Conservation (phyloP, 1,284 basidiomycete genomes). For the Sphagnurus paluster region DNA sequence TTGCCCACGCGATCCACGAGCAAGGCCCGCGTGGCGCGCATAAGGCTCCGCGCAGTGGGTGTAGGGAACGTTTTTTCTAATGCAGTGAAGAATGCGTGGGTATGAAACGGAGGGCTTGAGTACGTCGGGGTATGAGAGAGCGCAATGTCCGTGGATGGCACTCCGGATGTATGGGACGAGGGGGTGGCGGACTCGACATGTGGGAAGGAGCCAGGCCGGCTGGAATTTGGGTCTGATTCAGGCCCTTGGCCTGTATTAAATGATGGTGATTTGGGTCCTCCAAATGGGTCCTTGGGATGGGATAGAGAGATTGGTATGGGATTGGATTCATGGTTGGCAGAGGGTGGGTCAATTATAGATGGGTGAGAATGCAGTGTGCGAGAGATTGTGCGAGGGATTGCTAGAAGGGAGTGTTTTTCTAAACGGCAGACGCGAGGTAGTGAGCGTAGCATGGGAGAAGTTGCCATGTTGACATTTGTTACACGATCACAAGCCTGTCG, state of each 20-base stretch:
- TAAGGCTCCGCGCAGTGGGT: conserved; percentile 72
- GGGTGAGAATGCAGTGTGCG: conserved; percentile 13
- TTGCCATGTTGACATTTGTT: no score
- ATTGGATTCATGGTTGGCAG: conserved; percentile 9
- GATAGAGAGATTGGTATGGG: conserved; percentile 24
- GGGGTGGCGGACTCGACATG: conserved; percentile 16
- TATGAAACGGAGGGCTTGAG: conserved; percentile 56
- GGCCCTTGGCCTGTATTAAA: conserved; percentile 12
- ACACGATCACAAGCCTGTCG: no score
- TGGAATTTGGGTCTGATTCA: conserved; percentile 14
- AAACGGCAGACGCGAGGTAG: conserved; percentile 14
- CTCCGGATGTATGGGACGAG: conserved; percentile 12
- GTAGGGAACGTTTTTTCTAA: conserved; percentile 73
- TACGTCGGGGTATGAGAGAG: conserved; percentile 33
- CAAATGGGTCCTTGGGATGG: conserved; percentile 28
- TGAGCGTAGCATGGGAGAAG: conserved; percentile 15
- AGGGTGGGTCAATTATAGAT: conserved; percentile 12
- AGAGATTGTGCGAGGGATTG: not conserved
- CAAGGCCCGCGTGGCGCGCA: conserved; percentile 84
- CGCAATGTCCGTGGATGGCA: conserved; percentile 19
- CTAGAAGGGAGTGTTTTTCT: conserved; percentile 6
- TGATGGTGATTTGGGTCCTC: conserved; percentile 7
- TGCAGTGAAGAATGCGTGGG: conserved; percentile 62
- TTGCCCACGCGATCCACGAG: conserved; percentile 77
- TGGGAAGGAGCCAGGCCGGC: conserved; percentile 13